phyloP scores from a whole-genome alignment of 2,329 filamentous ascomycete genomes.

The Leptographium flavum region DNA sequence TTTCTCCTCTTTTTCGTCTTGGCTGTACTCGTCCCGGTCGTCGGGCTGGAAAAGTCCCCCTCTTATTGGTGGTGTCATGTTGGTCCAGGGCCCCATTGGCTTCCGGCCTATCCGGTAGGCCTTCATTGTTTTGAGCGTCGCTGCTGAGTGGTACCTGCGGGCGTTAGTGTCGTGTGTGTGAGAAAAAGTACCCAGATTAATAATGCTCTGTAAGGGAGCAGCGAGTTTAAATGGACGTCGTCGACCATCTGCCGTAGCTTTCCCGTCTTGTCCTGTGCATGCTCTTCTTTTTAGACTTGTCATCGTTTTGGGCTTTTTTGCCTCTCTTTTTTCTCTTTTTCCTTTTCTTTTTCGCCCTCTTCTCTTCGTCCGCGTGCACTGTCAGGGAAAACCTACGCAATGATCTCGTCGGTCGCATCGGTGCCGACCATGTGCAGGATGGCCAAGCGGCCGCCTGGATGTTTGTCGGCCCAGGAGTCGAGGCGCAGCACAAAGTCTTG shows the following conservation, averaged over 20 bases:
- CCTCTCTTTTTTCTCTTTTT: too few species aligned
- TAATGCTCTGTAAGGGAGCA: too few species aligned
- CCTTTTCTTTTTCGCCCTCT: background rate
- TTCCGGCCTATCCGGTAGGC: conserved; percentile 45
- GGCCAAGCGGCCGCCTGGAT: conserved; percentile 44
- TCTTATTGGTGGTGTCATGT: conserved; percentile 42
- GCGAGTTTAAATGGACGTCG: too few species aligned
- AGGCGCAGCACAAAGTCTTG: conserved; percentile 40
- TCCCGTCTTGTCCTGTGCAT: too few species aligned
- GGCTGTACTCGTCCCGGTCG: background rate
- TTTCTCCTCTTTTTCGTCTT: too few species aligned
- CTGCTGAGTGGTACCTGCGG: conserved; percentile 41
- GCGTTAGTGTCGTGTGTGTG: too few species aligned
- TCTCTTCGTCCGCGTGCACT: background rate
- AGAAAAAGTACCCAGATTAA: background rate
- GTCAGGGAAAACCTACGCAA: conserved; percentile 27
- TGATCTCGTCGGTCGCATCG: conserved; percentile 45
- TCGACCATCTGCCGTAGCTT: too few species aligned
- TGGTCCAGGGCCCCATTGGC: conserved; percentile 38
- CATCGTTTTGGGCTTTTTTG: too few species aligned
- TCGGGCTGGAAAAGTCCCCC: conserved; percentile 8
- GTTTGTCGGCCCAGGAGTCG: conserved; percentile 41
- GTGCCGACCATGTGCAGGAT: conserved; percentile 47
- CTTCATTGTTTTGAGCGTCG: conserved; percentile 41
- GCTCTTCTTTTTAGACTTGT: too few species aligned